These are phyloP conservation scores for Blastocystis sp. DNA, from an alignment of 352 stramenopile species.

Conservation along the genomic window DNA sequence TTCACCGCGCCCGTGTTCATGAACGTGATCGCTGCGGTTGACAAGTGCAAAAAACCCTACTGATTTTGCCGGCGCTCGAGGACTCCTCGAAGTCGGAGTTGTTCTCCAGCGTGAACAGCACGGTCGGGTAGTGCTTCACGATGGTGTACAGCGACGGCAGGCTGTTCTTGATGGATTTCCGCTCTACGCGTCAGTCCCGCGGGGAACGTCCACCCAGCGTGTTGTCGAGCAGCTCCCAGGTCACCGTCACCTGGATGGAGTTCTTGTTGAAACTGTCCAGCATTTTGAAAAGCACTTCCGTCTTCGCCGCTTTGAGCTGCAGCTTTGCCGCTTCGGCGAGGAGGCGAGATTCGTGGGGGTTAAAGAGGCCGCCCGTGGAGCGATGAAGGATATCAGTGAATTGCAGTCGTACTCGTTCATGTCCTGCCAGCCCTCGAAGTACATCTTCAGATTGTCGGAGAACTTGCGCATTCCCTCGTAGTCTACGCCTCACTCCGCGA, in stretches of 20 bases:
- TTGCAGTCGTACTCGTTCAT: constrained; percentile 58
- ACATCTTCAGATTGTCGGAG: constrained; percentile 52
- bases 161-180: constrained; percentile 19
- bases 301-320: constrained; percentile 65
- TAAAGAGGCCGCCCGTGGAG: background rate
- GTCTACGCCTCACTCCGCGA: background rate
- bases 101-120: constrained; percentile 59
- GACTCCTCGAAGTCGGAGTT: constrained; percentile 60
- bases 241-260: constrained; percentile 57
- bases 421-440: constrained; percentile 60
- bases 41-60: background rate
- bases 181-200: background rate
- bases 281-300: constrained; percentile 63
- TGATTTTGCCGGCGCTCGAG: constrained; percentile 43
- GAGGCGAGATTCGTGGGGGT: constrained; percentile 4
- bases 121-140: constrained; percentile 44
- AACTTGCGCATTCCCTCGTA: constrained; percentile 60
- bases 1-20: constrained; percentile 57
- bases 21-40: constrained; percentile 51
- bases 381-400: constrained; percentile 23
- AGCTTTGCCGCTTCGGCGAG: constrained; percentile 51
- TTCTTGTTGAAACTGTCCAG: constrained; percentile 69
- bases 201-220: background rate
- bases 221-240: constrained; percentile 43
- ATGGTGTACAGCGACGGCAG: constrained; percentile 55